phyloP scores from a whole-genome alignment of 257 asterid species.

The Nicotiana knightiana region DNA sequence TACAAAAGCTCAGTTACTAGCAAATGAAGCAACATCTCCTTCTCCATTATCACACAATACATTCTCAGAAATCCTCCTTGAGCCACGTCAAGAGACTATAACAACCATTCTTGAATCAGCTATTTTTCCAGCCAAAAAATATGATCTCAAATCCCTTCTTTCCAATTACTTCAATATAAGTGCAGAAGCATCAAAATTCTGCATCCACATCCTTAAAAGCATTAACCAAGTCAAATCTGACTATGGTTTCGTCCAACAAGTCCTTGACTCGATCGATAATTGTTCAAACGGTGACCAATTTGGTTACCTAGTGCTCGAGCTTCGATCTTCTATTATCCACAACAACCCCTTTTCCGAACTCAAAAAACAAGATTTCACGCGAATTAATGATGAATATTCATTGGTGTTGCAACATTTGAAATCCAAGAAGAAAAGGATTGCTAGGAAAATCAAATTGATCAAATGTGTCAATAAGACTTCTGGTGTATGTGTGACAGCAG shows the following conservation, averaged over 20 bases:
- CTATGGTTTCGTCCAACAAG: slow-evolving; percentile 22
- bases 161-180: slow-evolving; percentile 51
- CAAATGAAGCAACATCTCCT: slow-evolving; percentile 24
- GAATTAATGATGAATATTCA: slow-evolving; percentile 35
- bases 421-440: slow-evolving; percentile 24
- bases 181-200: slow-evolving; percentile 62
- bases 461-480: slow-evolving; percentile 39
- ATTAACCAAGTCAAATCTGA: slow-evolving; percentile 42
- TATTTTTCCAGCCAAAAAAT: slow-evolving; percentile 17
- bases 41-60: slow-evolving; percentile 7
- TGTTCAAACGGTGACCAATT: slow-evolving; percentile 11
- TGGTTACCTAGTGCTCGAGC: slow-evolving; percentile 21
- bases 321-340: slow-evolving; percentile 24
- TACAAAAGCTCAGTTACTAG: slow-evolving; percentile 45
- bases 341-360: slow-evolving; percentile 34
- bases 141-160: slow-evolving; percentile 51
- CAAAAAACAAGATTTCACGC: slow-evolving; percentile 30
- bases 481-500: slow-evolving; percentile 38
- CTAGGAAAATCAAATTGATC: slow-evolving; percentile 38
- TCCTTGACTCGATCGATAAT: slow-evolving; percentile 25
- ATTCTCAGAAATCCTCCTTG: slow-evolving; percentile 43
- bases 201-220: slow-evolving; percentile 47
- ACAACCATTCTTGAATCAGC: slow-evolving; percentile 44
- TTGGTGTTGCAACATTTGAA: slow-evolving; percentile 33
- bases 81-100: slow-evolving; percentile 57